Conservation (phyloP, 1,139 yeast genomes). For the Arxiozyma slooffiae region DNA sequence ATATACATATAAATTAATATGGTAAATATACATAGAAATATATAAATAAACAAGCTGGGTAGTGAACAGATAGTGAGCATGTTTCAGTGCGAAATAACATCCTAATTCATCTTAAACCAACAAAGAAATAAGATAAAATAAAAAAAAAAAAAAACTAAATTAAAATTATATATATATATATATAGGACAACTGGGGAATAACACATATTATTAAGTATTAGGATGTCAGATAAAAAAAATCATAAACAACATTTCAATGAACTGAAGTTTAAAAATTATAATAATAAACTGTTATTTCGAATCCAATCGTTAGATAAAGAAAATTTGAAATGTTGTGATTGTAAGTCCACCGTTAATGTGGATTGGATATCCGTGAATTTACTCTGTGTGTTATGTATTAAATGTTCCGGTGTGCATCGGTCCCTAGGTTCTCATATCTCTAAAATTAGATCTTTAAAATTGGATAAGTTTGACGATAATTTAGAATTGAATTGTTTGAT, state of each 20-base stretch:
- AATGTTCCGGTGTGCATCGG: constrained; percentile 71
- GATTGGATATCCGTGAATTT: constrained; percentile 86
- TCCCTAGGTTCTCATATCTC: constrained; percentile 67
- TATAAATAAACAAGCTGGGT: too few relatives aligned
- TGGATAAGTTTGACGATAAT: constrained; percentile 53
- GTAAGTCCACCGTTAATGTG: constrained; percentile 53
- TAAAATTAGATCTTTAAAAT: constrained; percentile 64
- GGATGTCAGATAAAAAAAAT: neutral
- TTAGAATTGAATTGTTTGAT: constrained; percentile 40
- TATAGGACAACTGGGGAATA: too few relatives aligned
- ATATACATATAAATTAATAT: too few relatives aligned
- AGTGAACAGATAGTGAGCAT: too few relatives aligned
- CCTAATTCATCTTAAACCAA: too few relatives aligned
- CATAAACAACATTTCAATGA: constrained; percentile 7
- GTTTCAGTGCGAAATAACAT: too few relatives aligned
- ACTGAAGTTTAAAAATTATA: constrained; percentile 4
- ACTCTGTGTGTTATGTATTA: constrained; percentile 64
- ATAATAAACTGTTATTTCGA: constrained; percentile 26
- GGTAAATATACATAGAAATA: too few relatives aligned
- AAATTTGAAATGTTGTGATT: constrained; percentile 68
- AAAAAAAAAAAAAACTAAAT: too few relatives aligned
- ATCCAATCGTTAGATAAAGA: constrained; percentile 46
- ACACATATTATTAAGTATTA: too few relatives aligned
- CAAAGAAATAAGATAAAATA: too few relatives aligned
- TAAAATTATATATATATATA: too few relatives aligned